A percentile compares a stretch with the other conserved stretches of the same genome.
These are phyloP conservation scores for Didymella keratinophila DNA, from an alignment of 2,329 filamentous ascomycete genomes.

Conservation along the genomic window DNA sequence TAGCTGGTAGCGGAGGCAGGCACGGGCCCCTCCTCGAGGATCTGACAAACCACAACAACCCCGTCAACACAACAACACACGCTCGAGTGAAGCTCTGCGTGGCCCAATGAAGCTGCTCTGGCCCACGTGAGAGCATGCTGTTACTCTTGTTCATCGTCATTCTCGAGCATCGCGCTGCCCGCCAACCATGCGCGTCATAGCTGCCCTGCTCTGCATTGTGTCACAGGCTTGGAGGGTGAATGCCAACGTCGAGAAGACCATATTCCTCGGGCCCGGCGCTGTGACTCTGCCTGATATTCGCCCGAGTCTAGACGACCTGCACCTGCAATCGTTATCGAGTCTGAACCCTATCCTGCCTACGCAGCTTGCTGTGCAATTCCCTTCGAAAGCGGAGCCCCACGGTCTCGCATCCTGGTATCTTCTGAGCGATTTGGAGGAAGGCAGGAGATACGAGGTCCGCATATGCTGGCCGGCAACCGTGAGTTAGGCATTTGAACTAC, in stretches of 20 bases:
- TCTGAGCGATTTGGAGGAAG: slow-evolving; percentile 72
- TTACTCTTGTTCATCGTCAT: neutral
- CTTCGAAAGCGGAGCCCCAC: slow-evolving; percentile 59
- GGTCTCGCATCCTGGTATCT: slow-evolving; percentile 80
- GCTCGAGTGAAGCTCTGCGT: slow-evolving; percentile 11
- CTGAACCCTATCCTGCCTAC: slow-evolving; percentile 63
- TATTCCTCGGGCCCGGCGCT: slow-evolving; percentile 77
- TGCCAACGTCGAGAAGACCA: slow-evolving; percentile 89
- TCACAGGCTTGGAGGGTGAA: slow-evolving; percentile 46
- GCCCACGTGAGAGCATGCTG: slow-evolving; percentile 26
- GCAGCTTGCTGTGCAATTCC: slow-evolving; percentile 72
- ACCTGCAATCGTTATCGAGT: slow-evolving; percentile 71
- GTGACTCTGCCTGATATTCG: slow-evolving; percentile 64
- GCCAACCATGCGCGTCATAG: slow-evolving; percentile 47
- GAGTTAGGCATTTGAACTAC: slow-evolving; percentile 52
- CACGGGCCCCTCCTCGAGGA: slow-evolving; percentile 7
- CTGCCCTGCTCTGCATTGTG: slow-evolving; percentile 42
- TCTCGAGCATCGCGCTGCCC: slow-evolving; percentile 21
- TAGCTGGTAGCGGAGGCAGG: slow-evolving; percentile 21
- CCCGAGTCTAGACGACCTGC: slow-evolving; percentile 67
- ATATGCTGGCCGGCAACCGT: slow-evolving; percentile 95
- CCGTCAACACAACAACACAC: slow-evolving; percentile 13
- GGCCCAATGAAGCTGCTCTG: slow-evolving; percentile 24
- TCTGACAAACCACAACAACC: slow-evolving; percentile 18
- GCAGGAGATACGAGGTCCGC: slow-evolving; percentile 86